Conservation (phyloP, 2,329 filamentous ascomycete genomes). For the Pseudogymnoascus sp. region DNA sequence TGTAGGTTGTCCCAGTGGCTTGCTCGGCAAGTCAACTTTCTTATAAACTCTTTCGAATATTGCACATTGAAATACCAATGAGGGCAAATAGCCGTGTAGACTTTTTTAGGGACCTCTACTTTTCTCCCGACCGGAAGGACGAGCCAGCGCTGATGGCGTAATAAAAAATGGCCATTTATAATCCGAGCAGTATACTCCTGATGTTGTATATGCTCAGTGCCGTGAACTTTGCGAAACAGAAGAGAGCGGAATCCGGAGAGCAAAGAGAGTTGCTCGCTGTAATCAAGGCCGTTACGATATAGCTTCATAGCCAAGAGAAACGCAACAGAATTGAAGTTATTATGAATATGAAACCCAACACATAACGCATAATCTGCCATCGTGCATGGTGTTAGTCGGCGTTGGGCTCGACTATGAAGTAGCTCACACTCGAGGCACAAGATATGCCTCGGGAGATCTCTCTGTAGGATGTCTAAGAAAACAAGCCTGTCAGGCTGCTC, state of each 20-base stretch:
- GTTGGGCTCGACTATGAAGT: background rate
- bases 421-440: background rate
- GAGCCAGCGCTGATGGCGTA: background rate
- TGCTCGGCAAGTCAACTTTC: background rate
- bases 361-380: fast-evolving
- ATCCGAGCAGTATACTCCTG: background rate
- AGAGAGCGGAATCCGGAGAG: background rate
- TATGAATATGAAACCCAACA: background rate
- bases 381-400: too few species aligned
- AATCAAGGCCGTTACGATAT: background rate
- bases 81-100: background rate
- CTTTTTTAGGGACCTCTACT: background rate
- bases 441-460: background rate
- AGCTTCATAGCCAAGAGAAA: background rate
- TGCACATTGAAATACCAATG: background rate
- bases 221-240: too few species aligned
- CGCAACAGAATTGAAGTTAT: background rate
- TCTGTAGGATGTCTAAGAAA: background rate
- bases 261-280: background rate
- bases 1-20: background rate
- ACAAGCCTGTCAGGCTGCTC: background rate
- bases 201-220: background rate
- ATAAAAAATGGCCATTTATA: background rate
- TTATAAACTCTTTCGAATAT: background rate
- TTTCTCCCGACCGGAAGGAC: background rate